A percentile compares a stretch with the other conserved stretches of the same genome.
Evolutionary conservation across 2,329 filamentous ascomycete genomes (phyloP).

Genomic region (Podosphaera fusca): DNA sequence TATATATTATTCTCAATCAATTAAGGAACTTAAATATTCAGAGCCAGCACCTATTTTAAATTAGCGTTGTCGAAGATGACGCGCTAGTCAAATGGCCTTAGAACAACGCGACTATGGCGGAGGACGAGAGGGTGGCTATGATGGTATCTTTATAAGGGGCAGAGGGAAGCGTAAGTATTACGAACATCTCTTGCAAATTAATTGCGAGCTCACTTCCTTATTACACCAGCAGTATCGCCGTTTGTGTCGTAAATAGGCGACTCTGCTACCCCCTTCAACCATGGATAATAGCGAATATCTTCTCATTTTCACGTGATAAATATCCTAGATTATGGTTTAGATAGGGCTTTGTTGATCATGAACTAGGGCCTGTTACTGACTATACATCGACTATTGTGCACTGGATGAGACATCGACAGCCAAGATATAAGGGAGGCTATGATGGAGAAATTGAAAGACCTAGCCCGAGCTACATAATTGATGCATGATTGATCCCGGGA

Average conservation of each 20-base stretch:
- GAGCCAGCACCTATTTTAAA: constrained; percentile 1
- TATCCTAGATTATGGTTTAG: constrained; percentile 1
- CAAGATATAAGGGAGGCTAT: constrained; percentile 49
- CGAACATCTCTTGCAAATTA: not conserved
- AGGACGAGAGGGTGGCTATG: constrained; percentile 7
- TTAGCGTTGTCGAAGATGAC: constrained; percentile 7
- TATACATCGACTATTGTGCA: constrained; percentile 77
- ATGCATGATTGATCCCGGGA: constrained; percentile 33
- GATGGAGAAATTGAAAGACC: constrained; percentile 62
- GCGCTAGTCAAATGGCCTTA: constrained; percentile 13
- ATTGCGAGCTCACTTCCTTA: not conserved
- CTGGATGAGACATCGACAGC: constrained; percentile 69
- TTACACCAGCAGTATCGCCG: not conserved
- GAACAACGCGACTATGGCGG: constrained; percentile 16
- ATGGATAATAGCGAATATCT: not conserved
- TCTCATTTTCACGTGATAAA: not conserved
- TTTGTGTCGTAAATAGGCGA: not conserved
- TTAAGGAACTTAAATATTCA: not conserved
- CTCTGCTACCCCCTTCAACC: not conserved
- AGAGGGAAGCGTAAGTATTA: constrained; percentile 15
- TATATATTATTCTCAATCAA: no score
- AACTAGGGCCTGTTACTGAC: constrained; percentile 65
- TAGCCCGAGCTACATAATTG: constrained; percentile 70
- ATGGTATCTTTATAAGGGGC: constrained; percentile 10
- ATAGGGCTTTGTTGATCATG: not conserved